Evolutionary conservation across 768 basidiomycete genomes (phyloP), one percentile per base, ranked within the genome.

Genomic region (Pleurotus tuber-regium): DNA sequence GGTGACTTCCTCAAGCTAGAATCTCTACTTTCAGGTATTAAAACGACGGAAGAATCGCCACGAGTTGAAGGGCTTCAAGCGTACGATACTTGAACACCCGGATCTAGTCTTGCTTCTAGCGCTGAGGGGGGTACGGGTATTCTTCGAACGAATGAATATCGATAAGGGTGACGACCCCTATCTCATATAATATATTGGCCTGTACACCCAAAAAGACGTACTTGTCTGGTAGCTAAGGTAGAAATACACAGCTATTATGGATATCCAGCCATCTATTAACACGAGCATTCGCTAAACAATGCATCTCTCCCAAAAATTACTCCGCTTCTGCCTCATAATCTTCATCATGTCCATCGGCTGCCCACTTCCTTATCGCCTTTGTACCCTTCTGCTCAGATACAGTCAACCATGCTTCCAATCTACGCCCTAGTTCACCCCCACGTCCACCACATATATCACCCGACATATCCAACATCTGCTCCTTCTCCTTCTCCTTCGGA

Each of bases 401-500:
- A 5, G 74, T 78, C 57, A 90, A 70, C 84, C 87, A 87, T 35
- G 84, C 87, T 66, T 91, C 89, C 49, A 91, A 67, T 50, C 89
- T 67, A 47, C 86, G 68, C 33, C 89, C 88, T 5, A 91, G 69
- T 70, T 90, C 89, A 7, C 87, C 87, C 0, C 89, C 89, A 14
- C 85, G 75, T 29, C 88, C 89, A 31, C 88, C 89, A 65, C 88
- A 89, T 23, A 84, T 78, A 63, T 90, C 89, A 0, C 89, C 88
- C 30, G 80, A 84, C 47, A 75, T 81, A 52, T 83, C 77, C 63
- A 91, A 66, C 72, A 82, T 80, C 70, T 83, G 80, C 67, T 88
- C 87, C 63, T 75, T 78, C 66, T 86, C 82, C 65, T 76, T 72
- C 64, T 87, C 86, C 54, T 76, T 74, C 40, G 75, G 74, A 53